These are phyloP conservation scores for Plantago ovata DNA, from an alignment of 257 asterid species.

Conservation along the genomic window DNA sequence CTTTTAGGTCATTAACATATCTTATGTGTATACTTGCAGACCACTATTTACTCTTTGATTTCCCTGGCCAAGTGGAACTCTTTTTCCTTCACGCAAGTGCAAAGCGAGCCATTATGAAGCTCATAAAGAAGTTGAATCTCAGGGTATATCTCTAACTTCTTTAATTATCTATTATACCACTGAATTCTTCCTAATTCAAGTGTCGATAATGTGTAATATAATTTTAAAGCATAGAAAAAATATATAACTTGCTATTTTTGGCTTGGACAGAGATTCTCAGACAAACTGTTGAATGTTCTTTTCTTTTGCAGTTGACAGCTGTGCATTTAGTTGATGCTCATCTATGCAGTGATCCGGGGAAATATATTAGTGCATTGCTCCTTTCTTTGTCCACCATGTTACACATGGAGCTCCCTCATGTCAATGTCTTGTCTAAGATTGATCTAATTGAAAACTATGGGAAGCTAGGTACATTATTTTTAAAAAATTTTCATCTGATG, in stretches of 20 bases:
- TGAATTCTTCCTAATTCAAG: slow-evolving; percentile 5
- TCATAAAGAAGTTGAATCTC: slow-evolving; percentile 77
- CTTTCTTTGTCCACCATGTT: slow-evolving; percentile 92
- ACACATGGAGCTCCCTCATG: slow-evolving; percentile 93
- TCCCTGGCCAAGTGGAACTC: slow-evolving; percentile 98
- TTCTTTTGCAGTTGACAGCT: slow-evolving; percentile 71
- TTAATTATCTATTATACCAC: slow-evolving; percentile 5
- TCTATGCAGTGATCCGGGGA: slow-evolving; percentile 97
- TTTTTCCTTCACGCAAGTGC: slow-evolving; percentile 89
- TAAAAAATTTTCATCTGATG: not conserved
- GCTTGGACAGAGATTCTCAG: too few species aligned
- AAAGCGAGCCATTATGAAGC: slow-evolving; percentile 70
- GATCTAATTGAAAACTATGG: slow-evolving; percentile 95
- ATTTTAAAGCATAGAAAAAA: too few species aligned
- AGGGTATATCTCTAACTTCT: slow-evolving; percentile 47
- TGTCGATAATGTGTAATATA: too few species aligned
- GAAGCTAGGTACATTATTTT: slow-evolving; percentile 58
- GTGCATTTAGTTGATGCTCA: slow-evolving; percentile 96
- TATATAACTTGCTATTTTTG: not conserved
- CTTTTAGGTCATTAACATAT: too few species aligned
- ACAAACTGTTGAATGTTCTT: too few species aligned
- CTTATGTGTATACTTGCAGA: slow-evolving; percentile 45
- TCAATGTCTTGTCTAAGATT: slow-evolving; percentile 91
- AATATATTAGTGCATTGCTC: slow-evolving; percentile 85
- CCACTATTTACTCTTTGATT: slow-evolving; percentile 92